These are phyloP conservation scores for Pyrenophora graminea DNA, from an alignment of 2,329 filamentous ascomycete species.

Conservation along the genomic window DNA sequence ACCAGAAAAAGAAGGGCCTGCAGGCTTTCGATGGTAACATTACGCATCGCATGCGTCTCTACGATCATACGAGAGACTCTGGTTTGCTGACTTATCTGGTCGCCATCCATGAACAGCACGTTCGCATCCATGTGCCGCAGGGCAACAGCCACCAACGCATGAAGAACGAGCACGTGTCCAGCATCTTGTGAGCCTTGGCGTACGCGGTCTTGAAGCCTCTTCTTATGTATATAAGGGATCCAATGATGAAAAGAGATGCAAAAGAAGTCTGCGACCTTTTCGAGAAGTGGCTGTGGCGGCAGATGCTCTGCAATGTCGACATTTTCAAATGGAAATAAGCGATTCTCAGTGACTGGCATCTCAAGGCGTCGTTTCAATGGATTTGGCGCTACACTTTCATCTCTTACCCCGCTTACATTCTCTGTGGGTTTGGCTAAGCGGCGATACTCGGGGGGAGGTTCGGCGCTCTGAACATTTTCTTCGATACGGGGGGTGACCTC, in stretches of 20 bases:
- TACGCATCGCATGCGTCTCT: conserved; percentile 33
- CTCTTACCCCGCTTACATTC: neutral
- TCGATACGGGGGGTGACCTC: conserved; percentile 5
- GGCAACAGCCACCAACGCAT: conserved; percentile 34
- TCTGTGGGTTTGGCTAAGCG: neutral
- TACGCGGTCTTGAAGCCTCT: conserved; percentile 32
- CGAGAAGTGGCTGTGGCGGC: conserved; percentile 30
- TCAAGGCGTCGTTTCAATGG: conserved; percentile 33
- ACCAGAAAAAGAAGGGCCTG: conserved; percentile 40
- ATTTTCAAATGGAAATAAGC: conserved; percentile 26
- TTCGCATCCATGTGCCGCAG: conserved; percentile 36
- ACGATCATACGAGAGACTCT: conserved; percentile 37
- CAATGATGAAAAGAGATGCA: conserved; percentile 43
- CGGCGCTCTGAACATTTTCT: conserved; percentile 2
- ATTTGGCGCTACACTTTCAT: conserved; percentile 11
- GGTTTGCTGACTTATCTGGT: conserved; percentile 32
- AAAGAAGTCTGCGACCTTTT: conserved; percentile 37
- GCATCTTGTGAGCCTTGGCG: conserved; percentile 19
- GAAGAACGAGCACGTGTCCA: conserved; percentile 31
- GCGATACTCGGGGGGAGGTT: neutral
- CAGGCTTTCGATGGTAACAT: conserved; percentile 36
- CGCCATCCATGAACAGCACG: conserved; percentile 29
- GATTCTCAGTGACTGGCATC: conserved; percentile 17
- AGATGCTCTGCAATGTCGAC: conserved; percentile 33
- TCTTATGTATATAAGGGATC: conserved; percentile 42